A percentile compares a stretch with the other conserved stretches of the same genome.
Conservation (phyloP, 768 basidiomycete genomes). For the Agaricus sinodeliciosus region DNA sequence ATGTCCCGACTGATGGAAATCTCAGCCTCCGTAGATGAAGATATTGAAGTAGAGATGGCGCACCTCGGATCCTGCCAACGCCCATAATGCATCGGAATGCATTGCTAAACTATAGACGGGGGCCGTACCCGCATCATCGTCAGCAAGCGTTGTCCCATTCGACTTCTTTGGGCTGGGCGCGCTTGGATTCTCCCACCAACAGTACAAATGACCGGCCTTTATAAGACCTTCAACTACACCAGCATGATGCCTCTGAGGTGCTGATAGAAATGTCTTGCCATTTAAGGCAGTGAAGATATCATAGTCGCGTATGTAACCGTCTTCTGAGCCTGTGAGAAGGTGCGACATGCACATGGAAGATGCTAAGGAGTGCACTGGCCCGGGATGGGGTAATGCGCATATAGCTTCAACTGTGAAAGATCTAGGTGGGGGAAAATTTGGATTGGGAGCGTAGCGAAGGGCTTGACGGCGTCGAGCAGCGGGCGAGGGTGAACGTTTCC, state of each 20-base stretch:
- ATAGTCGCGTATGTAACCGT: conserved; percentile 90
- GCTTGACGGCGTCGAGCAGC: conserved; percentile 27
- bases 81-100: conserved; percentile 93
- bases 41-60: conserved; percentile 21
- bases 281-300: conserved; percentile 88
- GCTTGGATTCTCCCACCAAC: conserved; percentile 85
- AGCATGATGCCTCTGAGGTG: conserved; percentile 83
- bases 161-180: conserved; percentile 22
- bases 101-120: conserved; percentile 89
- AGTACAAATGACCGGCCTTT: conserved; percentile 81
- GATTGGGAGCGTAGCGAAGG: conserved; percentile 24
- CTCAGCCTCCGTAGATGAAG: conserved; percentile 9
- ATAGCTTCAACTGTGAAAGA: conserved; percentile 86
- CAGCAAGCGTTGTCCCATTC: conserved; percentile 23
- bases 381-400: conserved; percentile 85
- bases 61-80: conserved; percentile 83
- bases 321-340: conserved; percentile 85
- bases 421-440: conserved; percentile 27
- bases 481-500: conserved; percentile 25
- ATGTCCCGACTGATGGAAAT: conserved; percentile 59
- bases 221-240: conserved; percentile 89
- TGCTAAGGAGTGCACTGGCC: conserved; percentile 83
- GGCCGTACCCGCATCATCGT: conserved; percentile 47
- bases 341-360: conserved; percentile 83
- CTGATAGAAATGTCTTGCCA: conserved; percentile 78